Evolutionary conservation across 306 rosid genomes (phyloP), one percentile per base, ranked within the genome.

Genomic region (Vigna reflexopilosa): DNA sequence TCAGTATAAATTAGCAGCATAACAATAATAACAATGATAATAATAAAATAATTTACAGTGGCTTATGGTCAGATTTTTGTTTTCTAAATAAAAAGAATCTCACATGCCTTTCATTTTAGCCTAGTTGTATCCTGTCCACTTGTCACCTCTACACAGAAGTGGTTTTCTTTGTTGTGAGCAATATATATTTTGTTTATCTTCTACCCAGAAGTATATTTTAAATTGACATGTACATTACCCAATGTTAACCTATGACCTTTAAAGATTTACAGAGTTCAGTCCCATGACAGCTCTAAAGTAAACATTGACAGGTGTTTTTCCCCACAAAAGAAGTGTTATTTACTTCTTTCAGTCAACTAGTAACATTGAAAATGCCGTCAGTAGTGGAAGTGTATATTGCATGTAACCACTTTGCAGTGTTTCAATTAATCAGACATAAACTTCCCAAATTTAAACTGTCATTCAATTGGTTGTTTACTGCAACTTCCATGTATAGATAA

Each of bases 361-460:
- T 13, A 30, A 61, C 71, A 57, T 42, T 48, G 28, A 64, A 34
- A 44, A 55, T 54, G 40, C n/a, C 49, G 67, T 56, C 7, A 26
- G 14, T 42, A 67, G 57, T 15, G 28, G 38, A 14, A 24, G 20
- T 54, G 65, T 55, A 52, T 40, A 51, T 40, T 32, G 64, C 72
- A 71, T 16, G 9, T 49, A n/a, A 38, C 26, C 16, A 36, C 70
- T 3, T 3, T 11, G 26, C 59, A 6, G 26, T 17, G 15, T 70
- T 44, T 70, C 55, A 50, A 71, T 61, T 47, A 71, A 49, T 44
- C 24, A 52, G n/a, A 70, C 34, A 61, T n/a, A 36, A 72, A 75
- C 50, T 72, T 40, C 34, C 48, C 59, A 48, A 14, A 71, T 63
- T 63, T 9, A 63, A 70, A 79, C 26, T 62, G 64, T 5, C 38